Conservation (phyloP, 345 rosid genomes). For the Aquilaria yunnanensis region DNA sequence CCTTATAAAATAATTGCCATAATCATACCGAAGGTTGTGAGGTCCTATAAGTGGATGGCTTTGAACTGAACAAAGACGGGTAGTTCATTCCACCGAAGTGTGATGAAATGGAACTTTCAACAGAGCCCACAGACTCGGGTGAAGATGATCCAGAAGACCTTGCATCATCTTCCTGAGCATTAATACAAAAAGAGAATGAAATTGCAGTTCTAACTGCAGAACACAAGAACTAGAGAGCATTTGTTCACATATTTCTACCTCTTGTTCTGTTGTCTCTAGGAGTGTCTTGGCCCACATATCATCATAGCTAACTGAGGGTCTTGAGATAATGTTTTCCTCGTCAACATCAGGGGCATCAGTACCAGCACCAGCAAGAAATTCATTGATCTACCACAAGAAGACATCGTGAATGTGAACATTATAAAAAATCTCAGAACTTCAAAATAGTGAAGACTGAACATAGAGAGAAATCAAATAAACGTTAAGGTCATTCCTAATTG, state of each 20-base stretch:
- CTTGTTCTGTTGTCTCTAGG: slow-evolving; percentile 77
- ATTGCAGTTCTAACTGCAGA: too few species aligned
- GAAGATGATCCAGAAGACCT: slow-evolving; percentile 95
- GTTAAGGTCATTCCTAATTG: too few species aligned
- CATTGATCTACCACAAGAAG: slow-evolving; percentile 66
- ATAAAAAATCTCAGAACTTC: not conserved
- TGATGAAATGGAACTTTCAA: slow-evolving; percentile 94
- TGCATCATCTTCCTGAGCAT: slow-evolving; percentile 82
- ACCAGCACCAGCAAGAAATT: slow-evolving; percentile 93
- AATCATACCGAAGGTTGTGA: slow-evolving; percentile 55
- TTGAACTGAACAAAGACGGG: slow-evolving; percentile 91
- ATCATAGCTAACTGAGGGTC: slow-evolving; percentile 94
- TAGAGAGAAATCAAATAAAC: too few species aligned
- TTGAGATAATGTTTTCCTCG: slow-evolving; percentile 77
- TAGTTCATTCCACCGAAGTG: slow-evolving; percentile 99
- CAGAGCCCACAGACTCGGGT: slow-evolving; percentile 92
- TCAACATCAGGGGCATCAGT: slow-evolving; percentile 99
- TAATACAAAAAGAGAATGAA: not conserved
- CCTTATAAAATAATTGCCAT: slow-evolving; percentile 9
- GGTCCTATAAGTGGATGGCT: slow-evolving; percentile 50
- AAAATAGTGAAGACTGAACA: too few species aligned
- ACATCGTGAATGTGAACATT: slow-evolving; percentile 8
- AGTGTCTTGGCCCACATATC: slow-evolving; percentile 99
- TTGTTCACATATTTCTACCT: slow-evolving; percentile 32
- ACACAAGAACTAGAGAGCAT: not conserved